These are phyloP conservation scores for Pseudogymnoascus sp. DNA, from an alignment of 2,329 filamentous ascomycete species.

Conservation along the genomic window DNA sequence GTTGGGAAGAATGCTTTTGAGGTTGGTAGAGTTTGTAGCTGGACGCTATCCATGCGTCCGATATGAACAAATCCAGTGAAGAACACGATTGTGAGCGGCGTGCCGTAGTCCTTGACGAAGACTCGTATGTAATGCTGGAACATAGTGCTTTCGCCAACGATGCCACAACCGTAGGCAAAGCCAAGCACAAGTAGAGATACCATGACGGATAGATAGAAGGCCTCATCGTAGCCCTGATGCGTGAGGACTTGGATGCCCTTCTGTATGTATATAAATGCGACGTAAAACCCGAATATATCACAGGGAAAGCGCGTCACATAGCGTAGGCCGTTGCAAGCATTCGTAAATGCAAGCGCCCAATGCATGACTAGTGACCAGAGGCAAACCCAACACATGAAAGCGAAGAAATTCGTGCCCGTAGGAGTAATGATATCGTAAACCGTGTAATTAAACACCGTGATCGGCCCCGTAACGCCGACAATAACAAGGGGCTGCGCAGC, in stretches of 20 bases:
- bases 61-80: conserved; percentile 86
- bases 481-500: conserved; percentile 82
- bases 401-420: conserved; percentile 70
- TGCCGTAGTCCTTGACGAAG: conserved; percentile 85
- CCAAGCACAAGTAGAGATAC: conserved; percentile 70
- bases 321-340: conserved; percentile 78
- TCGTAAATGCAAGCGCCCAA: conserved; percentile 73
- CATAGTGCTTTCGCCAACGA: conserved; percentile 60
- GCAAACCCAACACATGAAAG: conserved; percentile 89
- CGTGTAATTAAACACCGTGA: conserved; percentile 91
- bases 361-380: conserved; percentile 82
- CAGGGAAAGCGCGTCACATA: conserved; percentile 89
- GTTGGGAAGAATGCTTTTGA: conserved; percentile 74
- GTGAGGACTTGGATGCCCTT: conserved; percentile 83
- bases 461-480: conserved; percentile 83
- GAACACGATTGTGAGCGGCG: conserved; percentile 72
- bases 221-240: conserved; percentile 54
- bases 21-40: conserved; percentile 64
- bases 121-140: conserved; percentile 69
- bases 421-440: conserved; percentile 81
- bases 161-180: conserved; percentile 64
- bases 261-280: conserved; percentile 84
- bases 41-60: conserved; percentile 66
- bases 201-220: conserved; percentile 72
- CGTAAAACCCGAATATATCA: conserved; percentile 91